Evolutionary conservation across 2,329 filamentous ascomycete species (phyloP).

Genomic region (Fusarium heterosporum): DNA sequence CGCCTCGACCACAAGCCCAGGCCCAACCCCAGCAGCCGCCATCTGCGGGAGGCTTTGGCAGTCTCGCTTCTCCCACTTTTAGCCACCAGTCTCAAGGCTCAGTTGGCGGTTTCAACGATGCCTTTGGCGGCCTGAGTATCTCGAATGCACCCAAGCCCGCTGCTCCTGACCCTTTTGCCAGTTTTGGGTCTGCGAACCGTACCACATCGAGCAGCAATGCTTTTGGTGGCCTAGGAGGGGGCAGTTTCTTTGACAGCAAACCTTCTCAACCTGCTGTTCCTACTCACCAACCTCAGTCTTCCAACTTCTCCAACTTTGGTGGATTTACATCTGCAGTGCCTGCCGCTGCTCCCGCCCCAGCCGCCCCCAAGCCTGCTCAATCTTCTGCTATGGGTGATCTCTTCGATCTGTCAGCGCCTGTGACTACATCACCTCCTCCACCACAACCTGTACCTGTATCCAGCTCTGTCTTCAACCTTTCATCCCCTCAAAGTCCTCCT

Average conservation of each 20-base stretch:
- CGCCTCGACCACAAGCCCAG: slow-evolving; percentile 78
- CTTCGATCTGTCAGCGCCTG: slow-evolving; percentile 77
- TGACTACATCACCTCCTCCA: slow-evolving; percentile 58
- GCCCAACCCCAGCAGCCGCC: slow-evolving; percentile 59
- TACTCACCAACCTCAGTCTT: slow-evolving; percentile 63
- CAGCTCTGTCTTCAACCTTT: slow-evolving; percentile 85
- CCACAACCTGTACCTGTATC: slow-evolving; percentile 58
- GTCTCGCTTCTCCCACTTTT: slow-evolving; percentile 69
- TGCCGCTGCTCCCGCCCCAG: slow-evolving; percentile 49
- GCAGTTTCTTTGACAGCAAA: slow-evolving; percentile 84
- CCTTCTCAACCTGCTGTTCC: slow-evolving; percentile 68
- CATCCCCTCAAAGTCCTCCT: slow-evolving; percentile 62
- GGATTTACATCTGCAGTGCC: slow-evolving; percentile 64
- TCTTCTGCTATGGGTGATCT: slow-evolving; percentile 79
- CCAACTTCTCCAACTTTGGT: slow-evolving; percentile 73
- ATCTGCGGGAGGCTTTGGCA: slow-evolving; percentile 74
- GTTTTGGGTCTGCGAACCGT: slow-evolving; percentile 56
- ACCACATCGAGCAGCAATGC: slow-evolving; percentile 54
- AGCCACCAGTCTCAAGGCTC: slow-evolving; percentile 63
- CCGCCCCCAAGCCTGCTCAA: slow-evolving; percentile 57
- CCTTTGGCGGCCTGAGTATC: slow-evolving; percentile 68
- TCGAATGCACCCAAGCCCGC: slow-evolving; percentile 58
- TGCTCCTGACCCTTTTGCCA: slow-evolving; percentile 69
- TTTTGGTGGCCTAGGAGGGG: slow-evolving; percentile 72
- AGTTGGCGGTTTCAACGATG: slow-evolving; percentile 79